A percentile compares a stretch with the other conserved stretches of the same genome.
Conservation (phyloP, 305 asterid species). For the Fraxinus angustifolia region DNA sequence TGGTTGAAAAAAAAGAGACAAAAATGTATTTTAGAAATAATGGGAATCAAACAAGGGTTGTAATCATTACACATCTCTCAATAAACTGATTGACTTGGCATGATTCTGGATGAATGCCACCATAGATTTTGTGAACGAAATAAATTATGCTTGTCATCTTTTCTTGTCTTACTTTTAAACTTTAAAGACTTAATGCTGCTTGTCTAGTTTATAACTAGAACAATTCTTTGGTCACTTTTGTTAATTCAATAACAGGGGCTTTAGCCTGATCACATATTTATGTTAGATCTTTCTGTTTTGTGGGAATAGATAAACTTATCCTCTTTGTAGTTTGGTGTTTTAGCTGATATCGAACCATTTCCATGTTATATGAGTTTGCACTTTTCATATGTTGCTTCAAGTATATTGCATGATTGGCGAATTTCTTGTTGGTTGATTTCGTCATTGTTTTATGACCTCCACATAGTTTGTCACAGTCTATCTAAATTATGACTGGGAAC, state of each 20-base stretch:
- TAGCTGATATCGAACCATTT: background rate
- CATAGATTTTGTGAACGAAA: background rate
- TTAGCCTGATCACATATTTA: background rate
- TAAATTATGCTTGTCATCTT: background rate
- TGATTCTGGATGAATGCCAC: background rate
- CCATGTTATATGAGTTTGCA: background rate
- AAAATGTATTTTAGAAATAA: background rate
- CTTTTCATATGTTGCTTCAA: background rate
- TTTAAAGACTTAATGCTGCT: background rate
- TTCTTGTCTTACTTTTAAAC: background rate
- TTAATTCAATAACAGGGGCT: background rate
- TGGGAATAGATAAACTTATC: background rate
- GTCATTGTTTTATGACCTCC: background rate
- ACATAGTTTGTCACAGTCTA: background rate
- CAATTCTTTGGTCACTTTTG: background rate
- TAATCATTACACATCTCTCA: background rate
- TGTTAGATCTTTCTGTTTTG: background rate
- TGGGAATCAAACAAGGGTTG: background rate
- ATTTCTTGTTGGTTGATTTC: conserved; percentile 8
- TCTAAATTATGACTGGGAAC: background rate
- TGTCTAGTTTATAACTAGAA: background rate
- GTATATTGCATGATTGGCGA: background rate
- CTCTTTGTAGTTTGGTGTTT: background rate
- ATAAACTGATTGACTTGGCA: background rate
- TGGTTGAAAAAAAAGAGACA: background rate